A percentile compares a stretch with the other conserved stretches of the same genome.
These are phyloP conservation scores for Aspergillus sp. DNA, from an alignment of 2,329 filamentous ascomycete species.

Conservation along the genomic window DNA sequence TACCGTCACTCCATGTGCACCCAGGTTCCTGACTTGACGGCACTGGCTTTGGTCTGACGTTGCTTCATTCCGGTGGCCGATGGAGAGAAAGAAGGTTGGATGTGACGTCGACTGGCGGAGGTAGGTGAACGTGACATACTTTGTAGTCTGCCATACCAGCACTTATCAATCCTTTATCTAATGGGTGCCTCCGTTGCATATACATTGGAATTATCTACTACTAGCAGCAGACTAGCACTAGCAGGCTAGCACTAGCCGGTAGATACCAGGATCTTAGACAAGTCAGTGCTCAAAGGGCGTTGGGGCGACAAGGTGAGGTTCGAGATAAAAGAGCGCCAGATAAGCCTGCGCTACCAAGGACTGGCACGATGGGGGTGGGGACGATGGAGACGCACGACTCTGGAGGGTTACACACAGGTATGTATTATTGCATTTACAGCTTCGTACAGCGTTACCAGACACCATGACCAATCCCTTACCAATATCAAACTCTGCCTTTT, in stretches of 20 bases:
- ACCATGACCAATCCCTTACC: neutral
- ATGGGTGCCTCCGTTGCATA: neutral
- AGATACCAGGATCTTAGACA: neutral
- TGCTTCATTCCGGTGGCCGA: constrained; percentile 12
- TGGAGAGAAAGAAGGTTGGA: neutral
- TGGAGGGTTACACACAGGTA: neutral
- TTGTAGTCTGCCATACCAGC: neutral
- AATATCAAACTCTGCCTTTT: neutral
- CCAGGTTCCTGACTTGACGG: neutral
- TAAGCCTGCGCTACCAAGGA: neutral
- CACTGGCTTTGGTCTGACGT: constrained; percentile 14
- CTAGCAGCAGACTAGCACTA: neutral
- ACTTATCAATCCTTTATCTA: constrained; percentile 1
- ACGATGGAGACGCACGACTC: neutral
- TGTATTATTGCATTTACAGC: neutral
- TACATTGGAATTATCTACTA: neutral
- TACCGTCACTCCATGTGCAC: constrained; percentile 2
- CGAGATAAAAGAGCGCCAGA: neutral
- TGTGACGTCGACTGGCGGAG: constrained; percentile 15
- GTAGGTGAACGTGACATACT: neutral
- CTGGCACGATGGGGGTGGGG: neutral
- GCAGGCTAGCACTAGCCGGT: neutral
- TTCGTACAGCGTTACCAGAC: neutral
- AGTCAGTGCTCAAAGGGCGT: neutral
- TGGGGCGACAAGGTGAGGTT: neutral